Evolutionary conservation across 768 basidiomycete species (phyloP), one percentile per base, ranked within the genome.

Genomic region (Paxillus ammoniavirescens): DNA sequence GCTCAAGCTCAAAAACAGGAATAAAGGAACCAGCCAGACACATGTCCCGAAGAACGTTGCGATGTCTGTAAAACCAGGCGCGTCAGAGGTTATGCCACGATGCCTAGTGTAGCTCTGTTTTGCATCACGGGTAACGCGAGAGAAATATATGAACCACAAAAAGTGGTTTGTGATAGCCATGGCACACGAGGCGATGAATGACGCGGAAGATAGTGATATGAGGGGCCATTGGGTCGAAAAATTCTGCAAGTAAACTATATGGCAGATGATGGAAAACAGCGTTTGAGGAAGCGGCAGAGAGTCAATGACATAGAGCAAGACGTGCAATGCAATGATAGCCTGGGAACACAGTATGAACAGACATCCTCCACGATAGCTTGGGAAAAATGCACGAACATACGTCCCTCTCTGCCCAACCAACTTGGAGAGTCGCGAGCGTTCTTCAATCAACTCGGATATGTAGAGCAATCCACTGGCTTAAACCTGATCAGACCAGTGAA

Each of bases 101-200:
- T 83, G 82, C 28, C 74, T 71, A 37, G 77, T 75, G 37, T 74
- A 67, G 26, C 60, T 61, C 33, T 82, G 82, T 53, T 84, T 75
- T 14, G 86, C 81, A 35, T 87, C 81, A 52, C 82, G 83, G 8
- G 86, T 82, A 37, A 87, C 61, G 28, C 74, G 80, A 41, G 94
- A 83, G 70, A 98, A 98, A 73, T 98, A 81, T 74, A 91, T 93
- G 77, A 99, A 99, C 92, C 95, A 98, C 38, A 92, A 69, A 66
- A 98, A 98, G 71, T 98, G 97, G 73, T 98, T 93, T 1, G 75
- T 69, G 52, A 99, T 80, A 58, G 97, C 96, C 50, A 95, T 74
- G 17, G 80, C 58, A 70, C 94, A 97, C 0, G 95, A 98, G 0
- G 82, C 78, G 43, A 98, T 70, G 78, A 99, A 98, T 6, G 84